These are phyloP conservation scores for Cercospora zeae-maydis DNA, from an alignment of 2,329 filamentous ascomycete genomes.

Conservation along the genomic window DNA sequence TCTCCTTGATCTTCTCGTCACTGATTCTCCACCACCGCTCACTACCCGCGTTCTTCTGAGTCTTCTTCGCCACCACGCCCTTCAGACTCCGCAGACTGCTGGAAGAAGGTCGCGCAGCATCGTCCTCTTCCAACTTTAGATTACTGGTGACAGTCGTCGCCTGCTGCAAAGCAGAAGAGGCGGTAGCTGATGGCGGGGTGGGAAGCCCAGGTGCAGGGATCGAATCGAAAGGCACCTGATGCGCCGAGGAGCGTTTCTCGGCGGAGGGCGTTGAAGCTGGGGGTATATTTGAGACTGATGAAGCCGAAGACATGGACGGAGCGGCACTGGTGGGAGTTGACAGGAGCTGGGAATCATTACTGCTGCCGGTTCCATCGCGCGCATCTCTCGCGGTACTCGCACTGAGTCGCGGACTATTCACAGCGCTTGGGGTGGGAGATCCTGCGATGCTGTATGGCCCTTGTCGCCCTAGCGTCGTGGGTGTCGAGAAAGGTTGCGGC, in stretches of 20 bases:
- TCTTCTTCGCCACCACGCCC: slow-evolving; percentile 18
- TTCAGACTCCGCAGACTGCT: slow-evolving; percentile 6
- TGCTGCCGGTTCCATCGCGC: slow-evolving; percentile 10
- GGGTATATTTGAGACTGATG: slow-evolving; percentile 16
- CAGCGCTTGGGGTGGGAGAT: slow-evolving; percentile 33
- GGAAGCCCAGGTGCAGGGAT: slow-evolving; percentile 31
- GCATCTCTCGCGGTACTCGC: slow-evolving; percentile 15
- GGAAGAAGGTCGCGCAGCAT: not conserved
- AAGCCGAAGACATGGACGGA: slow-evolving; percentile 23
- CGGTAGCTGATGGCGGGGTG: slow-evolving; percentile 16
- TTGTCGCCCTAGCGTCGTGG: slow-evolving; percentile 71
- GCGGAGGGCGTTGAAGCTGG: slow-evolving; percentile 13
- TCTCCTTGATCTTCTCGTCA: slow-evolving; percentile 93
- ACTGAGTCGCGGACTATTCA: slow-evolving; percentile 41
- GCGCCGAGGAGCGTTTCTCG: slow-evolving; percentile 12
- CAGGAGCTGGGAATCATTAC: slow-evolving; percentile 18
- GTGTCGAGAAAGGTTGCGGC: slow-evolving; percentile 75
- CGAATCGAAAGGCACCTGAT: slow-evolving; percentile 28
- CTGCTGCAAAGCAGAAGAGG: not conserved
- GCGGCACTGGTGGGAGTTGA: slow-evolving; percentile 17
- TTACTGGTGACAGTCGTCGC: not conserved
- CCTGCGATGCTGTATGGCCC: slow-evolving; percentile 65
- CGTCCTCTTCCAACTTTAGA: slow-evolving; percentile 10
- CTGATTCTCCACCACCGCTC: slow-evolving; percentile 97
- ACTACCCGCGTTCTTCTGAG: slow-evolving; percentile 49